Conservation (phyloP, 345 rosid species). For the Gossypium arboreum region DNA sequence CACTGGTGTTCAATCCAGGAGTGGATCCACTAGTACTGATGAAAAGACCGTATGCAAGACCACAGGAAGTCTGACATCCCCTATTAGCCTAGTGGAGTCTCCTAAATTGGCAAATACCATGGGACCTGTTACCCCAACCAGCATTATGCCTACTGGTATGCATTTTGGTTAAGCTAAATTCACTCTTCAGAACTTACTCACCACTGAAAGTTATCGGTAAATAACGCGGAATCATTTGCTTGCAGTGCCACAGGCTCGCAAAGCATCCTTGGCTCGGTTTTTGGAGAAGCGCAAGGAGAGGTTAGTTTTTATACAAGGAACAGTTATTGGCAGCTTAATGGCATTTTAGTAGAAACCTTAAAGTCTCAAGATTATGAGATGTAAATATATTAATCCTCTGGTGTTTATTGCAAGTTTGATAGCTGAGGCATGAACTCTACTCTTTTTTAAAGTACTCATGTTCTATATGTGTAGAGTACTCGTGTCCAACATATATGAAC, state of each 20-base stretch:
- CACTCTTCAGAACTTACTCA: not conserved
- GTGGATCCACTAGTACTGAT: constrained; percentile 45
- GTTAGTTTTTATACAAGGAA: constrained; percentile 21
- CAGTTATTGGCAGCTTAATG: not conserved
- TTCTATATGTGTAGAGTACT: too few relatives aligned
- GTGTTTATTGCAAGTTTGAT: not conserved
- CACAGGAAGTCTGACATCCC: constrained; percentile 27
- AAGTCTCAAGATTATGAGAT: not conserved
- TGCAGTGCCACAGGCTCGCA: constrained; percentile 75
- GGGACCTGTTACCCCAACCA: constrained; percentile 28
- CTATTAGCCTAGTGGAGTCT: constrained; percentile 37
- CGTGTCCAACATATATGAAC: too few relatives aligned
- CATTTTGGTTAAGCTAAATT: not conserved
- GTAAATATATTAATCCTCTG: not conserved
- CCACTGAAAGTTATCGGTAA: not conserved
- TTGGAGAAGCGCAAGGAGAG: constrained; percentile 96
- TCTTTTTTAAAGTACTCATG: not conserved
- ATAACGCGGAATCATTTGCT: not conserved
- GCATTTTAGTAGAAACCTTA: not conserved
- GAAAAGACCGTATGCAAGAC: constrained; percentile 34
- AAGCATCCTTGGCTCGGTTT: constrained; percentile 93
- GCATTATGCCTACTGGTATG: constrained; percentile 64
- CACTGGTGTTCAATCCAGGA: constrained; percentile 39
- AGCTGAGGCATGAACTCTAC: too few relatives aligned
- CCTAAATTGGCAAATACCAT: constrained; percentile 21